Base-by-base conservation (phyloP, 805 yeast species). In the Blastobotrys mokoenaii region DNA sequence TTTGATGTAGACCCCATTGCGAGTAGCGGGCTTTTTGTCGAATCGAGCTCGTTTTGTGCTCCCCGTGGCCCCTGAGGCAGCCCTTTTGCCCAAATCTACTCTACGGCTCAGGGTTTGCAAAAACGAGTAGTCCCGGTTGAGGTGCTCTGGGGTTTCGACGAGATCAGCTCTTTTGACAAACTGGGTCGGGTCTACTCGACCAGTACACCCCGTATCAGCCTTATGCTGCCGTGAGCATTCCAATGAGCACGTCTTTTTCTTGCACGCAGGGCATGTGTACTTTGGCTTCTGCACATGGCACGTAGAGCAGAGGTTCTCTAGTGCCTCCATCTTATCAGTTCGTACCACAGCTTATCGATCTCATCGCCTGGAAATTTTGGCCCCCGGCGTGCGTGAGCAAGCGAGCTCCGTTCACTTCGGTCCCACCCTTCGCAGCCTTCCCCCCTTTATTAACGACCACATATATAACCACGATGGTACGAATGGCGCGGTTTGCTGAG, bases 81-180 rank as follows among this genome's bases (percentile, higher is more conserved):
- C 62, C 53, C 77, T 79, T 6, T 79, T 47, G 3, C 55, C 75
- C 12, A 84, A 60, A n/a, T 71, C 70, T 11, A 87, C 67, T 2
- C 71, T 62, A 38, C 97, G 65, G 41, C 79, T 80, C 45, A 85
- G 54, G 16, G 66, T 68, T 46, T 76, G 68, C 29, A 89, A 63
- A 57, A 84, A 85, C 58, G 85, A 82, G 61, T 87, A 89, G 60
- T 89, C 97, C 49, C 97, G 65, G 57, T 88, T 87, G 5, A 88
- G 75, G 39, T 68, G 51, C 10, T 57, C 40, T 32, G 68, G 62
- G 17, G 60, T 61, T 31, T 79, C 76, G 3, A 53, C 47, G 17
- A 87, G 62, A 2, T 71, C 71, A 3, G 62, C 61, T 43, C 74
- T 69, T 1, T 77, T 55, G 1, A 84, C 65, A 57, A 78, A 86